Percentiles rank a stretch among this genome's conserved stretches.
These are phyloP conservation scores for carrot (Daucus carota) DNA, from an alignment of 129 eudicot genomes.

Conservation along the genomic window DH1_v3.0 NC_030386.2:16073001-16073500, in stretches of 20 bases:
- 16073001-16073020: neutral
- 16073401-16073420: too few species aligned
- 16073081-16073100: too few species aligned
- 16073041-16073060: neutral
- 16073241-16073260: neutral
- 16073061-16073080: neutral
- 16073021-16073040: neutral
- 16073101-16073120: neutral
- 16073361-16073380: too few species aligned
- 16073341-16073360: too few species aligned
- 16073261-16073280: neutral
- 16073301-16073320: neutral
- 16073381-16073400: too few species aligned
- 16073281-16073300: neutral
- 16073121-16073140: neutral
- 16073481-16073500: too few species aligned
- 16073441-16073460: too few species aligned
- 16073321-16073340: too few species aligned
- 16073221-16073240: neutral
- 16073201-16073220: neutral
- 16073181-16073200: neutral
- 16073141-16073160: neutral
- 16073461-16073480: too few species aligned
- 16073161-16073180: neutral
- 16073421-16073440: too few species aligned